phyloP scores from a whole-genome alignment of 2,329 filamentous ascomycete genomes.

The Calonectria honghensis region DNA sequence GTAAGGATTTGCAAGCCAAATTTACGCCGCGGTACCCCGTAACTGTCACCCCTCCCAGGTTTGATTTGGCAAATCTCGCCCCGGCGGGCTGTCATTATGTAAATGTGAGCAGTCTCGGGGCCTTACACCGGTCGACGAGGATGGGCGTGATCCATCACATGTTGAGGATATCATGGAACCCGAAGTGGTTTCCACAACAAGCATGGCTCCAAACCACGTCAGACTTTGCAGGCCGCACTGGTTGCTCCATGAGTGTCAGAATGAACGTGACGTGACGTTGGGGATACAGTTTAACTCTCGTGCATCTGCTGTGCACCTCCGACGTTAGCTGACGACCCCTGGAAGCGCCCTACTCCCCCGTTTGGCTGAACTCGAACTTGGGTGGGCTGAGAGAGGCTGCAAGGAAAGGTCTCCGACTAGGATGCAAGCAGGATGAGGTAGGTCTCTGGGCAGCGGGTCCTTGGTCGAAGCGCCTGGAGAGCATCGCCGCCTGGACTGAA shows the following conservation, averaged over 20 bases:
- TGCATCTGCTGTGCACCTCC: conserved; percentile 30
- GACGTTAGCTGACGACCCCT: conserved; percentile 29
- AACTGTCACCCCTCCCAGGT: conserved; percentile 11
- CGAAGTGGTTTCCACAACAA: conserved; percentile 34
- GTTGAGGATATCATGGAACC: conserved; percentile 32
- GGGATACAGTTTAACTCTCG: conserved; percentile 37
- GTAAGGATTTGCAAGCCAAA: conserved; percentile 49
- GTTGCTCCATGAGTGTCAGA: conserved; percentile 36
- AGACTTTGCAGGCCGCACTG: conserved; percentile 25
- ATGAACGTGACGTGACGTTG: conserved; percentile 25
- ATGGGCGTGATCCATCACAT: conserved; percentile 43
- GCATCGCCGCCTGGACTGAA: conserved; percentile 26
- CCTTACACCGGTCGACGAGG: conserved; percentile 30
- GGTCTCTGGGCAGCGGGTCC: neutral
- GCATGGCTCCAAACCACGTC: conserved; percentile 25
- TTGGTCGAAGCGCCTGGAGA: conserved; percentile 40
- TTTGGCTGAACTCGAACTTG: conserved; percentile 35
- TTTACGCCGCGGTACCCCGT: conserved; percentile 41
- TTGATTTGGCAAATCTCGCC: conserved; percentile 37
- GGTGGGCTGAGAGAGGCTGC: conserved; percentile 26
- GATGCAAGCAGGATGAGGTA: conserved; percentile 16
- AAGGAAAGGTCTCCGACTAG: conserved; percentile 19
- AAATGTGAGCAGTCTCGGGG: conserved; percentile 35
- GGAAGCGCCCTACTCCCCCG: conserved; percentile 13
- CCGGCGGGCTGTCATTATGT: conserved; percentile 29